Conservation (phyloP, 345 rosid genomes). For the Hibiscus mutabilis region DNA sequence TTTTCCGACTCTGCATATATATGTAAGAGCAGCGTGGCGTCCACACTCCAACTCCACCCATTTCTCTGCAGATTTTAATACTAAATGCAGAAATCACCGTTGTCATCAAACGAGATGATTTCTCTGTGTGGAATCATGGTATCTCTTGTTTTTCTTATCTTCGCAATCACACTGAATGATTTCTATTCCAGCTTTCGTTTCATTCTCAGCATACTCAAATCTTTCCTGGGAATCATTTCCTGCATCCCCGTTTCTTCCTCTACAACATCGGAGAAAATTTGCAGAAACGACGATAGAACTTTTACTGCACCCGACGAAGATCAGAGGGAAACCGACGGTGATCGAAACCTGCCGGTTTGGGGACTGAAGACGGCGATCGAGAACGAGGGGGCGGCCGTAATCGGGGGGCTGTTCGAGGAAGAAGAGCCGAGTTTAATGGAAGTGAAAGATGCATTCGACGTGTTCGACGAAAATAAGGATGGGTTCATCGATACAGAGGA, state of each 20-base stretch:
- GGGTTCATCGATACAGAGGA: slow-evolving; percentile 60
- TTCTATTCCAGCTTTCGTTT: slow-evolving; percentile 20
- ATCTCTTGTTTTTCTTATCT: slow-evolving; percentile 19
- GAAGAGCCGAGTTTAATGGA: slow-evolving; percentile 36
- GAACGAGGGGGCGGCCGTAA: slow-evolving; percentile 15
- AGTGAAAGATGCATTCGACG: slow-evolving; percentile 39
- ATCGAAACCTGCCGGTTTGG: slow-evolving; percentile 13
- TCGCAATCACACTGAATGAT: slow-evolving; percentile 17
- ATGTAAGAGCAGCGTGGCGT: too few species aligned
- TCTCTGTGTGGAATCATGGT: background rate
- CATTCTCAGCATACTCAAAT: slow-evolving; percentile 5
- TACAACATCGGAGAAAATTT: too few species aligned
- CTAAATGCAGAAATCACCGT: too few species aligned
- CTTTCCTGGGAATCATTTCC: background rate
- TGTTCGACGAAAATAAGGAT: slow-evolving; percentile 59
- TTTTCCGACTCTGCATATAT: too few species aligned
- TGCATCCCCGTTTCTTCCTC: background rate
- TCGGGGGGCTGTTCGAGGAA: slow-evolving; percentile 35
- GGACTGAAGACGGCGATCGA: slow-evolving; percentile 31
- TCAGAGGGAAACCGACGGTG: background rate
- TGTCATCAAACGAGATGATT: background rate
- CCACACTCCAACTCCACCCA: too few species aligned
- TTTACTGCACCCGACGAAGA: background rate
- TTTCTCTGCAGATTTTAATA: too few species aligned
- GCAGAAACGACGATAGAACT: too few species aligned